Evolutionary conservation across 108 stramenopile genomes (phyloP).

Genomic region (Skeletonema potamos): DNA sequence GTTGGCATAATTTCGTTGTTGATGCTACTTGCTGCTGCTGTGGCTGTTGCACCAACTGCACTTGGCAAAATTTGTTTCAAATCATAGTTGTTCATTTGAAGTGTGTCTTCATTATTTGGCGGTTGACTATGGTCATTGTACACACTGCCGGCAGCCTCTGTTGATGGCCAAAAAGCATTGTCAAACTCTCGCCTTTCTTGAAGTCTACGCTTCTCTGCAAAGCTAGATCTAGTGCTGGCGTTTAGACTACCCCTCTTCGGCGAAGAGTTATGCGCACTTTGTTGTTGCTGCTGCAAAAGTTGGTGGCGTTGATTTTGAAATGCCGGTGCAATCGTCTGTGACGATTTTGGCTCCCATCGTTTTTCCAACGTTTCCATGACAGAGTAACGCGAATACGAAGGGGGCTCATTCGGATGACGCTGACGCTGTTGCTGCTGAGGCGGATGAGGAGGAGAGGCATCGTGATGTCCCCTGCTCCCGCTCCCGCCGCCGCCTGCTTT

Average conservation of each 20-base stretch:
- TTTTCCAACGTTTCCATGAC: no score
- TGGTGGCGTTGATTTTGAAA: no score
- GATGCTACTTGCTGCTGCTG: no score
- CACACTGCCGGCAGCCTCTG: background rate
- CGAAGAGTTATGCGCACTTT: background rate
- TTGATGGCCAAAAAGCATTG: background rate
- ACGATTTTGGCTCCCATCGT: no score
- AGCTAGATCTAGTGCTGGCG: no score
- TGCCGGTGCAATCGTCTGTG: no score
- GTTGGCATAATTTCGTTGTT: no score
- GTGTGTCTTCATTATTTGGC: background rate
- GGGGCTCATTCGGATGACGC: background rate
- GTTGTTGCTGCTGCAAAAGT: background rate
- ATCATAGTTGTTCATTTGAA: background rate
- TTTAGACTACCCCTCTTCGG: no score
- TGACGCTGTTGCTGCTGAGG: background rate
- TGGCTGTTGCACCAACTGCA: background rate
- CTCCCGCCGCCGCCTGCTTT: background rate
- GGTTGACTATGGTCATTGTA: background rate
- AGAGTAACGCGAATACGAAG: background rate
- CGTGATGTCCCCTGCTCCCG: background rate
- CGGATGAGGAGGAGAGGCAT: background rate
- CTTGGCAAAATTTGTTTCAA: background rate
- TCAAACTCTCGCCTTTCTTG: background rate
- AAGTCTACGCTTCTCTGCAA: background rate